phyloP scores from a whole-genome alignment of 1,284 basidiomycete genomes.

The Peniophora sp. region DNA sequence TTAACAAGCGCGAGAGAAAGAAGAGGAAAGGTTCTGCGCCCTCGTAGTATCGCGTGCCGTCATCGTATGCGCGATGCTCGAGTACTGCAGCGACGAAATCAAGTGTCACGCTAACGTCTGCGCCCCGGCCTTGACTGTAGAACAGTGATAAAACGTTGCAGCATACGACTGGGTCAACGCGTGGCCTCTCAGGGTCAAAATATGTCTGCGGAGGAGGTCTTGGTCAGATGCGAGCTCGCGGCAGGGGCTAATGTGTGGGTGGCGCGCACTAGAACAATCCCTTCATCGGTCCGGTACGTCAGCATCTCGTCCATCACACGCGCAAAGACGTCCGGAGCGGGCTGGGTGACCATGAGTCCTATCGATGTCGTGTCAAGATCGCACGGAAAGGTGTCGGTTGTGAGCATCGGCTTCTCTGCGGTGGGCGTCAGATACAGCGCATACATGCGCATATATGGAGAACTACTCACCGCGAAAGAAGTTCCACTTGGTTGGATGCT shows the following conservation, averaged over 20 bases:
- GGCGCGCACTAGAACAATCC: slow-evolving; percentile 29
- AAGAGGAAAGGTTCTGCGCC: slow-evolving; percentile 39
- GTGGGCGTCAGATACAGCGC: neutral
- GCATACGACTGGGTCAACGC: slow-evolving; percentile 32
- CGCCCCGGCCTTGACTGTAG: slow-evolving; percentile 34
- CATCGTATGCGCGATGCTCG: slow-evolving; percentile 35
- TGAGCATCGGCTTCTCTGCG: slow-evolving; percentile 27
- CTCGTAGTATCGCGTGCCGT: slow-evolving; percentile 44
- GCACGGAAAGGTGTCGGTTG: slow-evolving; percentile 33
- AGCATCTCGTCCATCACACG: slow-evolving; percentile 43
- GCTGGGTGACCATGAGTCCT: slow-evolving; percentile 27
- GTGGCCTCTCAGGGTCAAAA: slow-evolving; percentile 27
- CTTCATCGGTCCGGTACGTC: slow-evolving; percentile 32
- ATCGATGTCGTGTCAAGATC: slow-evolving; percentile 41
- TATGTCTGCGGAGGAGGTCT: slow-evolving; percentile 25
- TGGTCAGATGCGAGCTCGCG: too few species aligned
- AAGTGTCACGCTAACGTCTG: slow-evolving; percentile 32
- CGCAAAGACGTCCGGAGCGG: slow-evolving; percentile 19
- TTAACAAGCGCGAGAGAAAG: slow-evolving; percentile 37
- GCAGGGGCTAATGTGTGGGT: neutral
- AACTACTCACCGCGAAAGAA: slow-evolving; percentile 28
- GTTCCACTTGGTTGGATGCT: slow-evolving; percentile 6
- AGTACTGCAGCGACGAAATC: slow-evolving; percentile 39
- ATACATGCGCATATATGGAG: neutral
- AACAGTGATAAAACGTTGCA: slow-evolving; percentile 42